These are phyloP conservation scores for Chytriomyces sp. DNA, from an alignment of 192 early-diverging fungal genomes.

Conservation along the genomic window DNA sequence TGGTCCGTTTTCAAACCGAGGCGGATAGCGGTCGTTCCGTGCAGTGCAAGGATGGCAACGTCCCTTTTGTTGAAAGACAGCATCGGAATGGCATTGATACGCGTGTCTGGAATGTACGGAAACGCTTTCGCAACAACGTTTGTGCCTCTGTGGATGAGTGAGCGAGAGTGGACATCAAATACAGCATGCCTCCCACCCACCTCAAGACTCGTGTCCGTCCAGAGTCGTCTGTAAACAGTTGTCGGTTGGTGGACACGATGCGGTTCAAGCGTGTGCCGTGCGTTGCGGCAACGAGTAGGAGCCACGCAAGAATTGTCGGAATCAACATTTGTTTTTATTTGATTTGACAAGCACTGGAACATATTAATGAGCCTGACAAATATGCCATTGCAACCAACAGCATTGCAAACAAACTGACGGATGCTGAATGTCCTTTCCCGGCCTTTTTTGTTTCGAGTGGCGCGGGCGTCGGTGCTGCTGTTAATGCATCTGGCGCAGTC, in stretches of 20 bases:
- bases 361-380: neutral
- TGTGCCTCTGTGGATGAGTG: constrained; percentile 9
- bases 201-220: constrained; percentile 36
- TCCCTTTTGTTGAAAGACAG: constrained; percentile 31
- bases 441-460: neutral
- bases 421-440: too few relatives aligned
- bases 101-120: constrained; percentile 27
- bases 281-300: neutral
- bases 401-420: neutral
- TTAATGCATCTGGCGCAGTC: neutral
- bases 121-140: constrained; percentile 12
- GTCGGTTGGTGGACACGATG: constrained; percentile 23
- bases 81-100: neutral
- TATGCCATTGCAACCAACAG: neutral
- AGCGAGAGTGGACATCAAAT: neutral
- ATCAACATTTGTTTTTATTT: neutral
- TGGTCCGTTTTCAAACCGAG: neutral
- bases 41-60: neutral
- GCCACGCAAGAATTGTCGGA: neutral
- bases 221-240: constrained; percentile 31
- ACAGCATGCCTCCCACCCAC: neutral
- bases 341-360: neutral
- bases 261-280: constrained; percentile 3
- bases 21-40: constrained; percentile 22
- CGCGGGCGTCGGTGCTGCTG: neutral